Evolutionary conservation across 495 filamentous ascomycete genomes (phyloP).

Genomic region (Cercophora sp.): DNA sequence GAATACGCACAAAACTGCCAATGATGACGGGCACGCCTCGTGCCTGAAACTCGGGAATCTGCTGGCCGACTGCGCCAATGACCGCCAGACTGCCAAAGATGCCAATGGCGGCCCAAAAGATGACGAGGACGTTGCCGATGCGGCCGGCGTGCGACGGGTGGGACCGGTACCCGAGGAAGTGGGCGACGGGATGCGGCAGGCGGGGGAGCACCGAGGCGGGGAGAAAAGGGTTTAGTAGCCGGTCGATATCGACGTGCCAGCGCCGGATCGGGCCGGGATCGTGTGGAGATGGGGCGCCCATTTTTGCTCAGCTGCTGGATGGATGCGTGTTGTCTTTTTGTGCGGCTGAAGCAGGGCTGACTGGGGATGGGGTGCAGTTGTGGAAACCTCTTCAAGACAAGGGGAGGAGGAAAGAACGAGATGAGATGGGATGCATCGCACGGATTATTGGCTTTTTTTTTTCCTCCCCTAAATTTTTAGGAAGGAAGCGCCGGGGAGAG

Average conservation of each 20-base stretch:
- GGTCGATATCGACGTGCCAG: conserved; percentile 64
- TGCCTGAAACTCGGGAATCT: conserved; percentile 32
- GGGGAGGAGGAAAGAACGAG: no score
- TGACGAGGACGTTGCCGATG: conserved; percentile 48
- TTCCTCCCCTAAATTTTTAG: no score
- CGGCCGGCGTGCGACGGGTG: conserved; percentile 19
- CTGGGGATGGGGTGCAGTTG: no score
- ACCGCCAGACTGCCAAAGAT: conserved; percentile 47
- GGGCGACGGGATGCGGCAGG: conserved; percentile 44
- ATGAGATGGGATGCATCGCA: no score
- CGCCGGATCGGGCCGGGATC: no score
- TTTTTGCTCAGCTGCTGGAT: no score
- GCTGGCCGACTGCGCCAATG: conserved; percentile 41
- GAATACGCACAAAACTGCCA: conserved; percentile 45
- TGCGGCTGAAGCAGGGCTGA: no score
- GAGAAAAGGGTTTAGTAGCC: conserved; percentile 57
- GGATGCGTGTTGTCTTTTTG: no score
- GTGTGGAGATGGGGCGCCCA: neutral
- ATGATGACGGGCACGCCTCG: conserved; percentile 46
- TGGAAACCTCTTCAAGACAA: no score
- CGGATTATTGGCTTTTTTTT: no score
- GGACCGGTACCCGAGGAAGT: conserved; percentile 51
- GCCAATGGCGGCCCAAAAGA: conserved; percentile 51
- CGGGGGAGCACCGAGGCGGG: conserved; percentile 45
- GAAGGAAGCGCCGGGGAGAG: no score